Evolutionary conservation across 2,329 filamentous ascomycete genomes (phyloP), one percentile per base, ranked within the genome.

Genomic region (Fusarium brevicatenulatum): DNA sequence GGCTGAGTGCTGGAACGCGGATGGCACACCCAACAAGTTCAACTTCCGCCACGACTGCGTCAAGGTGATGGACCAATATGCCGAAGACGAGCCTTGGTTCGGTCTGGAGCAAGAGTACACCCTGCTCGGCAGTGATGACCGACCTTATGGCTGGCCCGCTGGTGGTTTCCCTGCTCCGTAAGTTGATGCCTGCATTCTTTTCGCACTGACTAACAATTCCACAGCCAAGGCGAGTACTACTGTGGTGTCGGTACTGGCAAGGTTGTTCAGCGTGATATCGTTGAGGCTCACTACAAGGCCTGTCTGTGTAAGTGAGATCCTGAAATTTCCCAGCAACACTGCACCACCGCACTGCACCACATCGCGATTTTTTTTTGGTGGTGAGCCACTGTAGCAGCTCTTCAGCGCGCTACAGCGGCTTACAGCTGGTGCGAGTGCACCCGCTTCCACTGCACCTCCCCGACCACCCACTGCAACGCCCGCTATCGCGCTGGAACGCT

Each of bases 31-130:
- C 85, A 99, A 98, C 91, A 95, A 97, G 85, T 98, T 90, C 92
- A 99, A 99, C 92, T 93, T 92, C 91, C 94, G 96, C 78, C 93
- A 98, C 83, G 95, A 98, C 81, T 93, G 91, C 80, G 90, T 90
- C 81, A 92, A 96, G 84, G 88, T 98, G 79, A 97, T 98, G 94
- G 91, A 96, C 84, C 89, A 91, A 72, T 91, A 98, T 84, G 91
- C 91, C 82, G 87, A 91, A 65, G 92, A 95, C 79, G 88, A 93
- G 82, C 95, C 96, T 81, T 98, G 95, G 96, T 99, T 98, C 85
- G 96, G 96, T 85, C 91, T 99, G 23, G 95, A 97, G 83, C 95
- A 98, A 83, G 95, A 98, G 85, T 98, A 98, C 90, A 98, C 83
- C 13, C 78, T 85, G 18, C 80, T 98, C 78, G 95, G 95, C 81